Conservation (phyloP, 768 basidiomycete genomes). For the Tremella yokohamensis region DNA sequence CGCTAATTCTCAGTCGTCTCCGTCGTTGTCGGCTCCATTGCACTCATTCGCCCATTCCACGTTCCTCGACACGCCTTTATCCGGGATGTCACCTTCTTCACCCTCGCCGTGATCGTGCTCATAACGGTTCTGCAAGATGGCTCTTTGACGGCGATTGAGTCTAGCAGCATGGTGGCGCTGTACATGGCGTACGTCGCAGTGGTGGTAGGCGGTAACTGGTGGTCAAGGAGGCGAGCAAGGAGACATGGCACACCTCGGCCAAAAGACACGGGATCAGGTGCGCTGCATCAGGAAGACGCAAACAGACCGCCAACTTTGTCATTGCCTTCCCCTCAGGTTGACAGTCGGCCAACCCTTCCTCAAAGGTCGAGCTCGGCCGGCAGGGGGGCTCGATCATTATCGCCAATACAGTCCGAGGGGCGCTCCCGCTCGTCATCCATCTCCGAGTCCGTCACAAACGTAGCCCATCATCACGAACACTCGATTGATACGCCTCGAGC, state of each 20-base stretch:
- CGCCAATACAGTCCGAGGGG: neutral
- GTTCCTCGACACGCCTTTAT: conserved; percentile 77
- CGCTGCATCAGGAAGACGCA: conserved; percentile 1
- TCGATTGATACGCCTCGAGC: conserved; percentile 41
- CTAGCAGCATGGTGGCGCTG: conserved; percentile 64
- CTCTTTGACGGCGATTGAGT: conserved; percentile 67
- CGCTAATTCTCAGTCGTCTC: conserved; percentile 61
- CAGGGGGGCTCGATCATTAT: neutral
- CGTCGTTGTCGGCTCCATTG: conserved; percentile 96
- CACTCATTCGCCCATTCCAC: conserved; percentile 89
- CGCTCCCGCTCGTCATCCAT: neutral
- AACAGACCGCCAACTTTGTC: neutral
- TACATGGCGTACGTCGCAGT: conserved; percentile 73
- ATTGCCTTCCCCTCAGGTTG: neutral
- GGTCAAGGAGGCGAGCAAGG: conserved; percentile 59
- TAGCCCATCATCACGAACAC: neutral
- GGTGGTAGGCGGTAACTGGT: conserved; percentile 77
- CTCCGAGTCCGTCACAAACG: neutral
- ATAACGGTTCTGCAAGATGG: conserved; percentile 75
- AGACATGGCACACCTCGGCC: conserved; percentile 49
- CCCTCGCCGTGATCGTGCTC: conserved; percentile 71
- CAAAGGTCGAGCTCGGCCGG: neutral
- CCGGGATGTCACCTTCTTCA: conserved; percentile 92
- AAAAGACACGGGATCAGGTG: conserved; percentile 56
- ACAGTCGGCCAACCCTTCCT: neutral